Evolutionary conservation across 2,329 filamentous ascomycete species (phyloP).

Genomic region (Knoxdaviesia capensis): DNA sequence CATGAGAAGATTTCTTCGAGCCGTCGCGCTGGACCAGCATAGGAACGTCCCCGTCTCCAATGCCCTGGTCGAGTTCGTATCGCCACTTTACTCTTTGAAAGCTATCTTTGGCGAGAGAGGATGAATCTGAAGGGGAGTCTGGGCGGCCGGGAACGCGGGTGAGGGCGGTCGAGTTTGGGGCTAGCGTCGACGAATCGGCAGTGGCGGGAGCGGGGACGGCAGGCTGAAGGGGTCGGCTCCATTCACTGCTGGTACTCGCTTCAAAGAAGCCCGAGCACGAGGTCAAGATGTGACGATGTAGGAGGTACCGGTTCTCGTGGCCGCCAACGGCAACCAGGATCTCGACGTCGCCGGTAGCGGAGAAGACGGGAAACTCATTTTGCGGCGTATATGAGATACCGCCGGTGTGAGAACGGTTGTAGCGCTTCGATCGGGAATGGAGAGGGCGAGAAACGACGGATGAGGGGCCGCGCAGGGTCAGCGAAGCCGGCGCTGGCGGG

Average conservation of each 20-base stretch:
- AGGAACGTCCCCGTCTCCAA: slow-evolving; percentile 55
- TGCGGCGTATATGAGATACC: slow-evolving; percentile 47
- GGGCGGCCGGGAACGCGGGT: not conserved
- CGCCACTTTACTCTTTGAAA: slow-evolving; percentile 38
- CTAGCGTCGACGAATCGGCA: slow-evolving; percentile 4
- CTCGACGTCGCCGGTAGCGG: slow-evolving; percentile 81
- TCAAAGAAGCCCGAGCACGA: slow-evolving; percentile 92
- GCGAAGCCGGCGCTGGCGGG: slow-evolving; percentile 20
- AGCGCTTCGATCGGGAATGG: slow-evolving; percentile 40
- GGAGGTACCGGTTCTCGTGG: slow-evolving; percentile 64
- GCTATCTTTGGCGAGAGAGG: no score
- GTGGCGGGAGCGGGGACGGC: slow-evolving; percentile 24
- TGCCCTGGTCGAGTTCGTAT: slow-evolving; percentile 69
- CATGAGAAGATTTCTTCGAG: not conserved
- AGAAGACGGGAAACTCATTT: slow-evolving; percentile 88
- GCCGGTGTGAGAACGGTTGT: slow-evolving; percentile 65
- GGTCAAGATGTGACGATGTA: slow-evolving; percentile 71
- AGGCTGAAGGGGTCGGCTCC: slow-evolving; percentile 26
- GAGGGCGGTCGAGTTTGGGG: not conserved
- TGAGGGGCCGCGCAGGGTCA: slow-evolving; percentile 37
- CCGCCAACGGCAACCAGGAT: slow-evolving; percentile 53
- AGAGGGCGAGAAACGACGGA: slow-evolving; percentile 41
- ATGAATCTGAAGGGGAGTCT: no score
- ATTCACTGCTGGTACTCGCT: slow-evolving; percentile 61
- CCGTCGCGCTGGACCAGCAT: slow-evolving; percentile 70